phyloP scores from a whole-genome alignment of 2,329 filamentous ascomycete genomes.

The Hypoxylon sp. region DNA sequence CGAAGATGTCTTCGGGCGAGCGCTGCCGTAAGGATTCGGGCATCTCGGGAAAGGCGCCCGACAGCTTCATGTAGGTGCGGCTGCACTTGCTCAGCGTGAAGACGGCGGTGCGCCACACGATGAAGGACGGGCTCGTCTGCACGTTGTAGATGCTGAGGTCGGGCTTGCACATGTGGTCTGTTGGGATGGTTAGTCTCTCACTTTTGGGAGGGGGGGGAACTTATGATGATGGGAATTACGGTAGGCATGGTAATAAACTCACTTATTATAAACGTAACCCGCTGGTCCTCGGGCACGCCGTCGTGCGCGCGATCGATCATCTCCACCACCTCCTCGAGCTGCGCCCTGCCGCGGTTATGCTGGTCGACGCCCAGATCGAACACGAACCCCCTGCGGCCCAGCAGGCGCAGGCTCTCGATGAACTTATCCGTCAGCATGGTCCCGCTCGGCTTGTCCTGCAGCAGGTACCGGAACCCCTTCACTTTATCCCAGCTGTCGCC shows the following conservation, averaged over 20 bases:
- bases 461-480: conserved; percentile 83
- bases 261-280: conserved; percentile 78
- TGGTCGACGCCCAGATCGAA: conserved; percentile 91
- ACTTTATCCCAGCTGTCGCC: conserved; percentile 75
- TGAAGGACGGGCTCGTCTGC: conserved; percentile 66
- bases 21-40: conserved; percentile 64
- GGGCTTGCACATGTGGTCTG: conserved; percentile 92
- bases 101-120: conserved; percentile 77
- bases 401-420: conserved; percentile 72
- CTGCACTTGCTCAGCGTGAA: conserved; percentile 72
- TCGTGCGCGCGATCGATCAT: conserved; percentile 77
- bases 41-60: conserved; percentile 86
- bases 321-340: conserved; percentile 76
- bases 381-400: conserved; percentile 71
- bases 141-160: conserved; percentile 74
- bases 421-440: conserved; percentile 73
- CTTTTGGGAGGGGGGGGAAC: no score
- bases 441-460: conserved; percentile 80
- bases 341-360: conserved; percentile 78
- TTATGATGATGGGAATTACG: background rate
- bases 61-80: conserved; percentile 90
- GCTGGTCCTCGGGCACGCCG: conserved; percentile 68
- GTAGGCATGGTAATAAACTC: conserved; percentile 50
- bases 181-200: conserved; percentile 17
- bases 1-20: conserved; percentile 68